Evolutionary conservation across 2,329 filamentous ascomycete species (phyloP).

Genomic region (Colletotrichum graminicola): DNA sequence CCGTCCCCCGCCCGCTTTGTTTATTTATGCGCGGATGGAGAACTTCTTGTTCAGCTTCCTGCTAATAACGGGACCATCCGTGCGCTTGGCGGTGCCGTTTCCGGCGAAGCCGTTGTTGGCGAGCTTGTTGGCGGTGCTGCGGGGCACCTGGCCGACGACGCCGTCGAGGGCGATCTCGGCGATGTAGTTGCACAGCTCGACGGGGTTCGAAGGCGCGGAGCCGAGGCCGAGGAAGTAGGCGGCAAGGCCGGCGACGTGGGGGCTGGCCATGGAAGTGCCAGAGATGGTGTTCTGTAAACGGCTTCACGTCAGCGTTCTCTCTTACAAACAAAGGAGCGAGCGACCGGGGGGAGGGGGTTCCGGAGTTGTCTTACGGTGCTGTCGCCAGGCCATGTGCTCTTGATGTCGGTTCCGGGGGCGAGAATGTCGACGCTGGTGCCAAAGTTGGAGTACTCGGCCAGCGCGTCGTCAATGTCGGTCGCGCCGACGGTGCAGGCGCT

Average conservation of each 20-base stretch:
- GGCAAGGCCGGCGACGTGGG: conserved; percentile 43
- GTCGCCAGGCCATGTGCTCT: conserved; percentile 62
- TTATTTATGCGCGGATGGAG: conserved; percentile 1
- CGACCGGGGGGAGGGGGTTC: no score
- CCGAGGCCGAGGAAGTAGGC: conserved; percentile 59
- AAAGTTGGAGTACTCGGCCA: conserved; percentile 65
- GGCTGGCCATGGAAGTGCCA: conserved; percentile 44
- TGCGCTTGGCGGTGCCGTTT: conserved; percentile 34
- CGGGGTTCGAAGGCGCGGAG: conserved; percentile 47
- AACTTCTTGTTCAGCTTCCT: conserved; percentile 34
- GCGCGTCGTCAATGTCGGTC: conserved; percentile 54
- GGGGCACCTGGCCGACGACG: conserved; percentile 52
- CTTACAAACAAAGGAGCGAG: no score
- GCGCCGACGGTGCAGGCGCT: conserved; percentile 67
- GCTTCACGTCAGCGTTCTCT: not conserved
- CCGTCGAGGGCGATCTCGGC: conserved; percentile 55
- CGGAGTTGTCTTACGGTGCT: conserved; percentile 47
- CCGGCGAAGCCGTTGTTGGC: conserved; percentile 49
- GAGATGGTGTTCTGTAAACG: conserved; percentile 35
- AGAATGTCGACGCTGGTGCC: conserved; percentile 63
- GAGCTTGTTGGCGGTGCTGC: conserved; percentile 51
- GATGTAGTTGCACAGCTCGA: conserved; percentile 57
- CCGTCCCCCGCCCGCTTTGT: not conserved
- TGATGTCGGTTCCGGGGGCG: conserved; percentile 61
- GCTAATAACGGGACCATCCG: conserved; percentile 12